Base-by-base conservation (phyloP, 2,329 filamentous ascomycete genomes). In the Sporothrix inflata region DNA sequence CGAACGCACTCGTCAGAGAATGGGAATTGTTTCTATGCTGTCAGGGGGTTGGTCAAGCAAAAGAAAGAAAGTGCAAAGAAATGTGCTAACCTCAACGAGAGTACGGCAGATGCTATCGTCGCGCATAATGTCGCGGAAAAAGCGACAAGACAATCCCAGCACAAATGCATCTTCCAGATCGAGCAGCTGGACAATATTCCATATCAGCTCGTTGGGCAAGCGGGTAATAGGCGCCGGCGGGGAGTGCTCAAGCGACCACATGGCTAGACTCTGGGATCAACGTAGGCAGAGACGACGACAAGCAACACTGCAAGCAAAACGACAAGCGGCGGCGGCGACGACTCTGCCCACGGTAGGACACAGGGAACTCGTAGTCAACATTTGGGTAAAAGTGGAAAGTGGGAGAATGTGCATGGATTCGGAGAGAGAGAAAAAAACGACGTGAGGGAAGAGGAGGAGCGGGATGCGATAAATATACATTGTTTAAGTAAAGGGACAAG, bases 191-290 rank as follows among this genome's bases (percentile, higher is more conserved):
- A 86, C 83, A 69, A 92, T 85, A 69, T 87, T 84, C 67, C 87
- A 86, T 38, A 91, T 80, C n/a, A 92, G 82, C 79, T 93, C 91
- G 77, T 87, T 89, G 0, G 91, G 90, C 14, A 92, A 73, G 19
- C 73, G 75, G 47, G 78, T 72, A 27, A 84, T 75, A 66, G 78
- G 77, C 79, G 82, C 82, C 68, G 21, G n/a, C 3, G 38, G 21
- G 27, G n/a, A 24, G 24, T 34, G 66, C 16, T 16, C 1, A 7
- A 16, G 5, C 47, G 60, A n/a, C 4, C 45, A 14, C 65, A 38
- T 38, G n/a, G 27, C 16, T 16, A 16, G 4, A 7, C 27, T 49
- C 61, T 49, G 12, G 34, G 21, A 11, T 19, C 27, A 38, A 8
- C 21, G 34, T 3, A 21, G 57, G 57, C 38, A 63, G 38, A 42